Percentiles rank a stretch among this genome's conserved stretches.
Evolutionary conservation across 495 filamentous ascomycete species (phyloP).

Genomic region (Talaromyces wortmannii): DNA sequence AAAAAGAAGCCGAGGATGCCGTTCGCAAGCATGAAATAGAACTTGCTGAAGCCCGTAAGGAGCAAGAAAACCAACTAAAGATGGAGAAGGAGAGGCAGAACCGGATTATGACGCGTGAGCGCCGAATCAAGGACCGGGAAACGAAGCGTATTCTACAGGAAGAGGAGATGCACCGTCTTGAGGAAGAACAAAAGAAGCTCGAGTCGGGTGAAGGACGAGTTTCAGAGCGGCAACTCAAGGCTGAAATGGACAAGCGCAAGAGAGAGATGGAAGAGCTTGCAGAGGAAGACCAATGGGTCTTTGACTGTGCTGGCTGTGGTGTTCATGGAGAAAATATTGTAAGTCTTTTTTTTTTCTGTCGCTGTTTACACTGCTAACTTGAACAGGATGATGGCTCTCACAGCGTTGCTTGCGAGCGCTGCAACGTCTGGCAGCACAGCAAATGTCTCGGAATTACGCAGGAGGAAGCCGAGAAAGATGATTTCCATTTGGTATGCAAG

Average conservation of each 20-base stretch:
- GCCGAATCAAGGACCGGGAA: constrained; percentile 77
- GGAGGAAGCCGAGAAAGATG: constrained; percentile 70
- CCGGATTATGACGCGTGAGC: constrained; percentile 78
- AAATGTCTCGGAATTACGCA: constrained; percentile 77
- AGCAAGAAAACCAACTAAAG: constrained; percentile 59
- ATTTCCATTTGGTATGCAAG: constrained; percentile 84
- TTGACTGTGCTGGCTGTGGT: constrained; percentile 86
- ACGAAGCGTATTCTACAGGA: constrained; percentile 72
- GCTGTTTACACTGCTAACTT: constrained; percentile 5
- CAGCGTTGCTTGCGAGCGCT: constrained; percentile 90
- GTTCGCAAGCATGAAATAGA: constrained; percentile 63
- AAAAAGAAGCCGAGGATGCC: constrained; percentile 64
- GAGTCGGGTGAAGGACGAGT: constrained; percentile 56
- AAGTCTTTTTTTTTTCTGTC: constrained; percentile 13
- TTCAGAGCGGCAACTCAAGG: constrained; percentile 72
- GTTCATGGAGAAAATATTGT: constrained; percentile 76
- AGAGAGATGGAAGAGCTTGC: constrained; percentile 64
- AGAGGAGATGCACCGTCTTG: constrained; percentile 70
- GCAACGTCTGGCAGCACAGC: constrained; percentile 95
- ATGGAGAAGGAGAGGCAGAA: constrained; percentile 72
- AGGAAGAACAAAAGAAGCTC: constrained; percentile 66
- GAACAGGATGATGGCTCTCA: constrained; percentile 82
- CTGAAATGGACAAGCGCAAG: constrained; percentile 69
- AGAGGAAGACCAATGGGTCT: constrained; percentile 84
- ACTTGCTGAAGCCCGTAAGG: constrained; percentile 56